Evolutionary conservation across 257 asterid genomes (phyloP).

Genomic region (Gentiana dahurica): DNA sequence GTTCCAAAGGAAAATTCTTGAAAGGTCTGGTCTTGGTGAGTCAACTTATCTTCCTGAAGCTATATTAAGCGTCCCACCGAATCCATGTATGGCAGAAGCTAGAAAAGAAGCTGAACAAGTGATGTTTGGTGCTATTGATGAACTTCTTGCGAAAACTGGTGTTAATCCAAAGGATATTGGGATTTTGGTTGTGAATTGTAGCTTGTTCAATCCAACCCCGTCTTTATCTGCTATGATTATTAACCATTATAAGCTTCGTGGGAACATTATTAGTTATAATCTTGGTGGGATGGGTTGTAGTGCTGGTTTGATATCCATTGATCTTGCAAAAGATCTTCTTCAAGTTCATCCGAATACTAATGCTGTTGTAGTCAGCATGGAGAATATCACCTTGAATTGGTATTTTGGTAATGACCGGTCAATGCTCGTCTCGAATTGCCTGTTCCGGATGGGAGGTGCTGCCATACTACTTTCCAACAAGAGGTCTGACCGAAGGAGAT

Average conservation of each 20-base stretch:
- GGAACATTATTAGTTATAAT: constrained; percentile 57
- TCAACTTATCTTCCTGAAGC: constrained; percentile 67
- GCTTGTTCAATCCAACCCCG: constrained; percentile 89
- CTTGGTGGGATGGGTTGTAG: constrained; percentile 94
- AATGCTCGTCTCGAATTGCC: constrained; percentile 36
- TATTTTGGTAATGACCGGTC: constrained; percentile 61
- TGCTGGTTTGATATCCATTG: constrained; percentile 71
- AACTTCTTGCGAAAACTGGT: constrained; percentile 55
- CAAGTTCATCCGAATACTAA: constrained; percentile 67
- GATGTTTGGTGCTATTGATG: constrained; percentile 75
- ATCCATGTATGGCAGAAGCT: constrained; percentile 72
- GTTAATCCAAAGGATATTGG: constrained; percentile 69
- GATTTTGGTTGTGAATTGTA: constrained; percentile 70
- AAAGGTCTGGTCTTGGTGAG: constrained; percentile 80
- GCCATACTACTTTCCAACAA: constrained; percentile 61
- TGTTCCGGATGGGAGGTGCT: constrained; percentile 43
- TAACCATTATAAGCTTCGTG: constrained; percentile 71
- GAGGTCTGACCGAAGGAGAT: constrained; percentile 41
- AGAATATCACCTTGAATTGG: constrained; percentile 76
- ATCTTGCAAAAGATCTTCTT: constrained; percentile 77
- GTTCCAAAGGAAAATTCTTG: constrained; percentile 66
- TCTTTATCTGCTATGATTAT: constrained; percentile 71
- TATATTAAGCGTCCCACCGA: constrained; percentile 55
- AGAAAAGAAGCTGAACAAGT: constrained; percentile 67
- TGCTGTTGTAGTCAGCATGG: constrained; percentile 77